Evolutionary conservation across 2,329 filamentous ascomycete genomes (phyloP).

Genomic region (Xylaria sp.): DNA sequence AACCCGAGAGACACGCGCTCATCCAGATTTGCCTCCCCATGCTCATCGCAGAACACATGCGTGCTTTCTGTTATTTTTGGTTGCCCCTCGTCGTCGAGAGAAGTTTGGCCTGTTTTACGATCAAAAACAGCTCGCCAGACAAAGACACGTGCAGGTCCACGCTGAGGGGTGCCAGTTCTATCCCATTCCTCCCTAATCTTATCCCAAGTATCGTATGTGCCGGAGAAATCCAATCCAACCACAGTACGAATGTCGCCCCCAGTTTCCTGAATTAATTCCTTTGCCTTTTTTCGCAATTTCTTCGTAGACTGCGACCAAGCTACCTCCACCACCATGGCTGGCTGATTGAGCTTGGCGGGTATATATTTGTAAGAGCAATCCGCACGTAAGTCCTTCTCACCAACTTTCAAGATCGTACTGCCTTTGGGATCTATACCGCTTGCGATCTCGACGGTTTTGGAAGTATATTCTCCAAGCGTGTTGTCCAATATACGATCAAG

Average conservation of each 20-base stretch:
- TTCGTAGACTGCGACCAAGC: conserved; percentile 14
- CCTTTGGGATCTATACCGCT: background rate
- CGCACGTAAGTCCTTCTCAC: conserved; percentile 7
- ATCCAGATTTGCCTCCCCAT: conserved; percentile 8
- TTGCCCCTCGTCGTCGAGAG: conserved; percentile 11
- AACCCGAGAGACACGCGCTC: conserved; percentile 2
- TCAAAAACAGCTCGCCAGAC: conserved; percentile 22
- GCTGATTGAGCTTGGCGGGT: background rate
- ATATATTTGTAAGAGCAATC: conserved; percentile 16
- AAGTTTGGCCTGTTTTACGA: conserved; percentile 2
- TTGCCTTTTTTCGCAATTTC: conserved; percentile 8
- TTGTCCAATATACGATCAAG: background rate
- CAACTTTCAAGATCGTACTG: background rate
- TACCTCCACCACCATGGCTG: conserved; percentile 3
- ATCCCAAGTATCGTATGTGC: conserved; percentile 7
- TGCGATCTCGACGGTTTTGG: background rate
- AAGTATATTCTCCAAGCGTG: background rate
- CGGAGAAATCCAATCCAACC: conserved; percentile 14
- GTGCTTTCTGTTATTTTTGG: conserved; percentile 14
- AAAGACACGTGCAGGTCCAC: conserved; percentile 1
- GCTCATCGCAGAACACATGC: conserved; percentile 10
- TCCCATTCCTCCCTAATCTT: conserved; percentile 16
- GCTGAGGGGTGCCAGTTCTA: conserved; percentile 2
- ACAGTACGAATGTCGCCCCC: conserved; percentile 12
- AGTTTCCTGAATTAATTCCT: conserved; percentile 13